Base-by-base conservation (phyloP, 495 filamentous ascomycete genomes). In the Friedmanniomyces endolithicus region DNA sequence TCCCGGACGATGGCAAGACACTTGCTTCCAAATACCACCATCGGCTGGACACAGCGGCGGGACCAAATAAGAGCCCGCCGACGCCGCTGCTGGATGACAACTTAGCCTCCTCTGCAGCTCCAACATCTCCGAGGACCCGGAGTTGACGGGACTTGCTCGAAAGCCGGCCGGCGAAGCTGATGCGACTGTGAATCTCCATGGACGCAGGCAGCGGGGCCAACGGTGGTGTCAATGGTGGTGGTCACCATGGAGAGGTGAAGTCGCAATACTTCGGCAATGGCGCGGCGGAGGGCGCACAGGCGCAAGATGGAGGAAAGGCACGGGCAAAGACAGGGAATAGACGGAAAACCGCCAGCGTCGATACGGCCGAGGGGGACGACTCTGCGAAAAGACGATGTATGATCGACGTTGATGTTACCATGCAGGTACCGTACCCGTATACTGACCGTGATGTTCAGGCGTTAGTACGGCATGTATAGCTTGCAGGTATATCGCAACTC, bases 381-480 rank as follows among this genome's bases (percentile, higher is more conserved):
- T 17, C 41, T 41, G 14, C 45, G 2, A 56, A 56, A 45, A 39
- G 53, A 45, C 27, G 45, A 12, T 56, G 44, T 33, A 31, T 55
- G 12, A 17, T 11, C 17, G 27, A 41, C 37, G 12, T 41, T 16
- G 37, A 41, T 19, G 6, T 41, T 6, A 2, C 37, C 12, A 41
- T 41, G 14, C 14, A n/a, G 12, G 37, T 41, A 19, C 37, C 37
- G 37, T 41, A 19, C 37, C 37, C 37, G 12, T 19, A 41, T 14
- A 41, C 55, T 31, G 49, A 53, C 35, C 19, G 4, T 40, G 23
- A 11, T 41, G 33, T 22, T 11, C 24, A 55, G 53, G 53, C 54
- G 54, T 56, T 11, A 56, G 54, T 27, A 46, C 51, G 35, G 48
- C 57, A 48, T 61, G 60, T 53, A 52, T 57, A 22, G 61, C 60